Evolutionary conservation across 192 early-diverging fungal species (phyloP).

Genomic region (Umbelopsis vinacea): DNA sequence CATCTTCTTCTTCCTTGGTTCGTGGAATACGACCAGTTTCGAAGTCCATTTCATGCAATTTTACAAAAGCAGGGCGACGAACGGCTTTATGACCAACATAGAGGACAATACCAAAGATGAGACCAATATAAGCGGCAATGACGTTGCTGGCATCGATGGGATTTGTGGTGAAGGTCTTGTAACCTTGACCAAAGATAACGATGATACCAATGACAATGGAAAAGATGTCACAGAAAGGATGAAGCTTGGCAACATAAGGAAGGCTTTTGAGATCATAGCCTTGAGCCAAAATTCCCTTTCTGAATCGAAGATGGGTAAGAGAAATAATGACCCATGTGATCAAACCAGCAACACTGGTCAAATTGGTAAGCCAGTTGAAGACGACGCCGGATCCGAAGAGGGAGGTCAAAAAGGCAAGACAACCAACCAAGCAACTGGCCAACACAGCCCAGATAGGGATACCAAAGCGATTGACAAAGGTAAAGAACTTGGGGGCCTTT

Average conservation of each 20-base stretch:
- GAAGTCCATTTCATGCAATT: slow-evolving; percentile 64
- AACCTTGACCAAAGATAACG: slow-evolving; percentile 62
- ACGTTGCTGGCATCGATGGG: slow-evolving; percentile 56
- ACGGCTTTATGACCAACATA: slow-evolving; percentile 59
- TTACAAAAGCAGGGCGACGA: slow-evolving; percentile 53
- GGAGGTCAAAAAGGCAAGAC: slow-evolving; percentile 63
- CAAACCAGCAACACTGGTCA: slow-evolving; percentile 78
- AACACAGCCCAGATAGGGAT: slow-evolving; percentile 65
- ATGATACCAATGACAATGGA: slow-evolving; percentile 66
- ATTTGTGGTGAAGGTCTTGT: slow-evolving; percentile 53
- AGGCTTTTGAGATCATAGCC: slow-evolving; percentile 65
- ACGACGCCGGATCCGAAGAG: slow-evolving; percentile 71
- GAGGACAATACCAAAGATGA: slow-evolving; percentile 65
- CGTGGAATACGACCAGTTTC: slow-evolving; percentile 50
- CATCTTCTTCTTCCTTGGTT: slow-evolving; percentile 10
- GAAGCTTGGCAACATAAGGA: slow-evolving; percentile 77
- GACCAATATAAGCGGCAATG: slow-evolving; percentile 64
- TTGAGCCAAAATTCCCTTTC: slow-evolving; percentile 74
- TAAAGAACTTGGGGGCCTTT: slow-evolving; percentile 73
- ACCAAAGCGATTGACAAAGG: slow-evolving; percentile 61
- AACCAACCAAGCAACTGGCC: slow-evolving; percentile 68
- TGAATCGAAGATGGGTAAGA: slow-evolving; percentile 84
- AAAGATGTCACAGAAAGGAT: slow-evolving; percentile 74
- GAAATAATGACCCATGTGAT: slow-evolving; percentile 86
- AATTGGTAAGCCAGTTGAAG: slow-evolving; percentile 67